Percentiles rank a stretch among this genome's conserved stretches.
Evolutionary conservation across 2,329 filamentous ascomycete species (phyloP).

Genomic region (Penicillium sp.): DNA sequence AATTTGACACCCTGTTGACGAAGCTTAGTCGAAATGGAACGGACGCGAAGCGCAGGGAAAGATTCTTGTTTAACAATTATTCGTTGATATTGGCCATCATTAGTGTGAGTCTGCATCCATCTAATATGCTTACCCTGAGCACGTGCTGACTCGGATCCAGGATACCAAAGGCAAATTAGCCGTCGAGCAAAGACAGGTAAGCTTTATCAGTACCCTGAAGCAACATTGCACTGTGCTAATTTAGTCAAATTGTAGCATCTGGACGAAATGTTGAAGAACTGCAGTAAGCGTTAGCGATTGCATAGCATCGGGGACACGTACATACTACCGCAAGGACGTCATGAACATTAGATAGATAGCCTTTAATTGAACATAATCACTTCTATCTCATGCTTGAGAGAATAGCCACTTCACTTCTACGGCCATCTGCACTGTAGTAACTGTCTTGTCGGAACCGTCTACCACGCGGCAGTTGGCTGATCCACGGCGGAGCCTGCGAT

Average conservation of each 20-base stretch:
- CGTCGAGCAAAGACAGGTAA: conserved; percentile 67
- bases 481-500: conserved; percentile 9
- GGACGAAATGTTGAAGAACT: conserved; percentile 42
- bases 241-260: conserved; percentile 28
- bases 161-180: conserved; percentile 51
- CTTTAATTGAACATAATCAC: conserved; percentile 10
- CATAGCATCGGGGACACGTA: conserved; percentile 14
- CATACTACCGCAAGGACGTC: conserved; percentile 1
- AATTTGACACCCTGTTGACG: conserved; percentile 80
- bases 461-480: background rate
- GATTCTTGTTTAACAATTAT: conserved; percentile 96
- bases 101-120: conserved; percentile 51
- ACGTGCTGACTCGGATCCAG: conserved; percentile 25
- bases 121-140: background rate
- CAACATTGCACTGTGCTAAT: background rate
- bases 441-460: background rate
- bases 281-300: conserved; percentile 32
- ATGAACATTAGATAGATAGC: conserved; percentile 7
- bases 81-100: conserved; percentile 93
- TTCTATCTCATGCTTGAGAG: background rate
- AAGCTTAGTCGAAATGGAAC: conserved; percentile 74
- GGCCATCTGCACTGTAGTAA: too few relatives aligned
- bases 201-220: conserved; percentile 1
- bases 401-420: background rate
- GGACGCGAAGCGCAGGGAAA: conserved; percentile 76